Base-by-base conservation (phyloP, 1,284 basidiomycete genomes). In the Apiotrichum porosum region DNA sequence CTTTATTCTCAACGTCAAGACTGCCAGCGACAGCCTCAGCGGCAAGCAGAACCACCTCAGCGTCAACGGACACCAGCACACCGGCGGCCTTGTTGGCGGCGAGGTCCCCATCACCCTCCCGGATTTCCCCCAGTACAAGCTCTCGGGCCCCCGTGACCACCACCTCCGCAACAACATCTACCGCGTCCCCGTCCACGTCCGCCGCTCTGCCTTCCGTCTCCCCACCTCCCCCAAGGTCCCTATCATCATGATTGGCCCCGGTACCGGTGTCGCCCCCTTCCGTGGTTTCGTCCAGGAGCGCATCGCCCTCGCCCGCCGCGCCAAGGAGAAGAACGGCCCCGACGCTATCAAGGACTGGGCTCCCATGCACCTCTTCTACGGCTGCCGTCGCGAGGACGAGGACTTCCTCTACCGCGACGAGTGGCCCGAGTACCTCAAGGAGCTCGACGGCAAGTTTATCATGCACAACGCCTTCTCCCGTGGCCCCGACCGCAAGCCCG, bases 231-330 rank as follows among this genome's bases (percentile, higher is more conserved):
- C 94, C 44, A 97, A 95, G 80, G 93, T 90, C 52, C 94, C 94
- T 3, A 86, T 98, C 49, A 92, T 98, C 73, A 97, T 98, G 94
- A 83, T 98, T 68, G 94, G 94, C 45, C 94, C 94, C 50, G 94
- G 94, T 48, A 97, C 93, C 53, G 91, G 92, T 77, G 91, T 98
- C 44, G 94, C 94, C 30, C 94, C 94, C 15, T 98, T 98, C 88
- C 87, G 94, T 52, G 92, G 92, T 2, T 98, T 98, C 71, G 82
- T 98, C 8, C 95, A 98, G 76, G 94, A 98, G 72, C 88, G 94
- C 60, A 85, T 98, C 30, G 91, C 91, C 12, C 83, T 95, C 37
- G 94, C 93, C 14, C 85, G 89, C 56, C 89, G 90, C 62, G 88
- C 92, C 1, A 79, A 88, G 51, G 92, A 92, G 66, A 97, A 95